These are phyloP conservation scores for Achaetomium macrosporum DNA, from an alignment of 2,329 filamentous ascomycete species.

Conservation along the genomic window DNA sequence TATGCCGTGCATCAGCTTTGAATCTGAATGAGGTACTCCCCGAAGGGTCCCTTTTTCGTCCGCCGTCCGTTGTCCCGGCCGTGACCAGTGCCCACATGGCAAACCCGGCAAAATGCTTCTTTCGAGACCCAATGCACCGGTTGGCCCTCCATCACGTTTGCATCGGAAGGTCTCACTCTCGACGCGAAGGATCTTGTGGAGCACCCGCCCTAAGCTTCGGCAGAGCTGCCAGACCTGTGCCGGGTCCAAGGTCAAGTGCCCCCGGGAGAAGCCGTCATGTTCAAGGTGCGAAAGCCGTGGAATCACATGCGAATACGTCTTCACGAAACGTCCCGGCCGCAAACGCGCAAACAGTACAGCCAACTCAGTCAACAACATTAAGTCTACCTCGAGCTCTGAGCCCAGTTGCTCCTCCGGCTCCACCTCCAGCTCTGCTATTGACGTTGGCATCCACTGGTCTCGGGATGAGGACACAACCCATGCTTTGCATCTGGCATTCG, in stretches of 20 bases:
- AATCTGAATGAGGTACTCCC: too few relatives aligned
- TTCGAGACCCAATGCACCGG: too few relatives aligned
- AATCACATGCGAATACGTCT: conserved; percentile 31
- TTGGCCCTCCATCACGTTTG: too few relatives aligned
- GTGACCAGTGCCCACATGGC: too few relatives aligned
- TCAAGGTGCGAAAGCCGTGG: conserved; percentile 30
- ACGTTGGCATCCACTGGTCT: neutral
- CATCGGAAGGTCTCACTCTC: too few relatives aligned
- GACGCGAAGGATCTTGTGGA: too few relatives aligned
- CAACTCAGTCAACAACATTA: too few relatives aligned
- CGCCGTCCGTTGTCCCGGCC: too few relatives aligned
- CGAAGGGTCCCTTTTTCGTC: too few relatives aligned
- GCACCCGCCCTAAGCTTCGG: neutral
- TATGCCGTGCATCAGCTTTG: too few relatives aligned
- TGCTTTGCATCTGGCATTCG: neutral
- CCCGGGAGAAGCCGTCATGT: conserved; percentile 32
- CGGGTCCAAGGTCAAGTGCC: conserved; percentile 33
- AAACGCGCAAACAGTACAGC: conserved; percentile 2
- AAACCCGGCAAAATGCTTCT: too few relatives aligned
- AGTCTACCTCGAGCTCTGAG: neutral
- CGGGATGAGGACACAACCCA: neutral
- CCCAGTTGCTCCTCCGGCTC: neutral
- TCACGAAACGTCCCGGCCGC: conserved; percentile 24
- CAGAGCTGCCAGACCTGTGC: conserved; percentile 26
- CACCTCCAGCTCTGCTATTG: neutral